phyloP scores from a whole-genome alignment of 805 yeast genomes.

The Priceomyces castillae region DNA sequence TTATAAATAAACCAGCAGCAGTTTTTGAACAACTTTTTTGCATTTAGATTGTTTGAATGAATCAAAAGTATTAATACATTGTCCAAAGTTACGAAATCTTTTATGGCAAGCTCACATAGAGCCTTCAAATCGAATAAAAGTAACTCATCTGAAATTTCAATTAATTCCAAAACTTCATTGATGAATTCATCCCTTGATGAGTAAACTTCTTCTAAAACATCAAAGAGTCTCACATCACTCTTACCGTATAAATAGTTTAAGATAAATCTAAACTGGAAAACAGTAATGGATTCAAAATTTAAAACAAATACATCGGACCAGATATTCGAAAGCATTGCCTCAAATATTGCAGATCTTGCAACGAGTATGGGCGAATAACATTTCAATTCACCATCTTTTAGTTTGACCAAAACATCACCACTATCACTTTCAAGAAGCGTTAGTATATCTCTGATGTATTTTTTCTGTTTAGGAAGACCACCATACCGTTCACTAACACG shows the following conservation, averaged over 20 bases:
- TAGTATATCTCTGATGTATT: conserved; percentile 16
- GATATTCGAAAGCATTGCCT: conserved; percentile 49
- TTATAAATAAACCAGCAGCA: conserved; percentile 68
- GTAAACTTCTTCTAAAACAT: conserved; percentile 20
- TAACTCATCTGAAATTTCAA: conserved; percentile 62
- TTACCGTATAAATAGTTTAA: conserved; percentile 59
- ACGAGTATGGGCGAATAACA: conserved; percentile 54
- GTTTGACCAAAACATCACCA: conserved; percentile 44
- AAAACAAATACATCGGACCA: conserved; percentile 44
- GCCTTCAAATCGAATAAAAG: conserved; percentile 57
- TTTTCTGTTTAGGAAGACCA: conserved; percentile 16
- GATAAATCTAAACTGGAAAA: conserved; percentile 45
- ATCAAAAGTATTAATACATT: conserved; percentile 57
- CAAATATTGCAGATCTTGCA: conserved; percentile 62
- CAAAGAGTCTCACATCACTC: conserved; percentile 40
- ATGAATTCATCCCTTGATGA: conserved; percentile 44
- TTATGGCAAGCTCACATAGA: conserved; percentile 57
- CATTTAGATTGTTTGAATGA: conserved; percentile 51
- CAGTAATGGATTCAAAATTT: conserved; percentile 43
- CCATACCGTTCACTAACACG: conserved; percentile 26
- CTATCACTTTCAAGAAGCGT: conserved; percentile 16
- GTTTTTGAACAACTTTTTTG: conserved; percentile 53
- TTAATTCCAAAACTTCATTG: conserved; percentile 52
- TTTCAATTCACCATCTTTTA: conserved; percentile 46
- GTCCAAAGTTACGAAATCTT: conserved; percentile 54